phyloP scores from a whole-genome alignment of 2,329 filamentous ascomycete genomes.

The Nemania sp. region DNA sequence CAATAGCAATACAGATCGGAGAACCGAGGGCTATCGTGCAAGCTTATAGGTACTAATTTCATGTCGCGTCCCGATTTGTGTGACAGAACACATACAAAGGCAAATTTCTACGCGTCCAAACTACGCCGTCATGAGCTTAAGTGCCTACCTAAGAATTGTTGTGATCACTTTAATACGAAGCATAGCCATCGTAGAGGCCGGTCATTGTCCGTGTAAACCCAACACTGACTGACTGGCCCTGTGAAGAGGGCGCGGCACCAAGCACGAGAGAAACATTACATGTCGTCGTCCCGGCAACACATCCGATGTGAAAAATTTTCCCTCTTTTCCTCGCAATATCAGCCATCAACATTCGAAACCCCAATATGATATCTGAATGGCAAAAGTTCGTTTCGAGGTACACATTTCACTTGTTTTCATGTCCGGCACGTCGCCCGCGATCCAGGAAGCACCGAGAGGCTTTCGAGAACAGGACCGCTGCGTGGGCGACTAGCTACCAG shows the following conservation, averaged over 20 bases:
- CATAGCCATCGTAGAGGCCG: no score
- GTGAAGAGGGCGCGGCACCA: no score
- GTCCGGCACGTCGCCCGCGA: slow-evolving; percentile 58
- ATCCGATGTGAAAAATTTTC: no score
- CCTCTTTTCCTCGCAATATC: no score
- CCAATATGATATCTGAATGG: not conserved
- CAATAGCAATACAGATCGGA: slow-evolving; percentile 15
- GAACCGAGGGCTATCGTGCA: not conserved
- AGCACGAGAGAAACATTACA: no score
- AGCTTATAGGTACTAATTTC: not conserved
- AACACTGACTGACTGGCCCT: not conserved
- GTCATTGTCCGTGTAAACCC: not conserved
- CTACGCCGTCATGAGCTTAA: not conserved
- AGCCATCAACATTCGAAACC: no score
- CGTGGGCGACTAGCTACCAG: slow-evolving; percentile 33
- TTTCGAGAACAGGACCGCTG: slow-evolving; percentile 34
- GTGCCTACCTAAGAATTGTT: not conserved
- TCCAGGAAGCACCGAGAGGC: slow-evolving; percentile 38
- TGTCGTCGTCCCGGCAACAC: no score
- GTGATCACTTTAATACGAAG: not conserved
- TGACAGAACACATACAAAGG: slow-evolving; percentile 8
- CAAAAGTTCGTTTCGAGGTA: slow-evolving; percentile 17
- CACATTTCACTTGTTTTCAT: slow-evolving; percentile 36
- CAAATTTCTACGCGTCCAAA: not conserved
- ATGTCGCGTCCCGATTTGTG: not conserved